Conservation (phyloP, 2,329 filamentous ascomycete species). For the Exophiala sp. region DNA sequence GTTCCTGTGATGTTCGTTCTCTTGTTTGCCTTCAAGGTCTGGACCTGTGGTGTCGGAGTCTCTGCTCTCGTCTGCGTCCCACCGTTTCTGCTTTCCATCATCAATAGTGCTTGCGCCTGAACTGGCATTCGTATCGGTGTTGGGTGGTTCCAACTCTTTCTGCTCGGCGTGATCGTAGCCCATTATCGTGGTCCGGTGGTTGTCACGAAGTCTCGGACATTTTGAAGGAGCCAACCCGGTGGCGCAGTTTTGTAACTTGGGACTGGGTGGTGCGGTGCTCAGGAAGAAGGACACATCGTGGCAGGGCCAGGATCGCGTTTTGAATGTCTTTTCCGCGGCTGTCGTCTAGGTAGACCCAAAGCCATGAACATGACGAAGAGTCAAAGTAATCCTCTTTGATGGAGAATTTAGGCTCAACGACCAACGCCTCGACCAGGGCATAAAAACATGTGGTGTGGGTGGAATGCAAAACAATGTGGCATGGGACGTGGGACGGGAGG, state of each 20-base stretch:
- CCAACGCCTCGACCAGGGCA: too few species aligned
- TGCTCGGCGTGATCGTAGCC: constrained; percentile 22
- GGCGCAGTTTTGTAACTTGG: background rate
- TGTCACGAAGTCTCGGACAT: constrained; percentile 11
- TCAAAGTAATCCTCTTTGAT: background rate
- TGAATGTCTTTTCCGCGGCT: background rate
- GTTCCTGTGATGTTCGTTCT: constrained; percentile 3
- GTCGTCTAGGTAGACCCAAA: background rate
- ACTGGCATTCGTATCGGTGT: constrained; percentile 10
- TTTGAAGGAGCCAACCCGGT: background rate
- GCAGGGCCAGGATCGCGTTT: background rate
- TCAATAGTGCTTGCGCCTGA: constrained; percentile 11
- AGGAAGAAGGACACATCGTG: too few species aligned
- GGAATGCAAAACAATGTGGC: constrained; percentile 1
- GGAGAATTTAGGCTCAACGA: too few species aligned
- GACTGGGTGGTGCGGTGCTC: background rate
- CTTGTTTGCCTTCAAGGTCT: constrained; percentile 14
- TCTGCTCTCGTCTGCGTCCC: constrained; percentile 11
- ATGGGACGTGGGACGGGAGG: background rate
- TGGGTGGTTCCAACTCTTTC: constrained; percentile 16
- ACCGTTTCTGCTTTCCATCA: constrained; percentile 9
- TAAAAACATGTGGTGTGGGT: too few species aligned
- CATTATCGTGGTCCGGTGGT: constrained; percentile 9
- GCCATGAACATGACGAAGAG: background rate
- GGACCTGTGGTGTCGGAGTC: constrained; percentile 6